A percentile compares a stretch with the other conserved stretches of the same genome.
phyloP scores from a whole-genome alignment of 805 yeast genomes.

The Sugiyamaella boreocaroliniensis region DNA sequence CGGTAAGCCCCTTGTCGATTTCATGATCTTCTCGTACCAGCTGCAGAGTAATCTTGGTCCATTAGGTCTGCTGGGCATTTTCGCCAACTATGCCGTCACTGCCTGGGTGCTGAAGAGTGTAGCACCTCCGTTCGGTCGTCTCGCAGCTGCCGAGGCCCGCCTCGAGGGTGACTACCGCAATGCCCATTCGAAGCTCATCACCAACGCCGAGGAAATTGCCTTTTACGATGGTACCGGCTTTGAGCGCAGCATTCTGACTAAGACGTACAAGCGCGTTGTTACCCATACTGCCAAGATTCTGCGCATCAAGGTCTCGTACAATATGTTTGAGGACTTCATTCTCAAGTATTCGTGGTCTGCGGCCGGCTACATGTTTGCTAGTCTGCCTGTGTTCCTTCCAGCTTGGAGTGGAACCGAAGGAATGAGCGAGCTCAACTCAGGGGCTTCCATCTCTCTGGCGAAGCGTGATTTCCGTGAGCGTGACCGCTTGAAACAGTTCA shows the following conservation, averaged over 20 bases:
- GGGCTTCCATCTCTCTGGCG: constrained; percentile 10
- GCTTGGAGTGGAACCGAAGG: constrained; percentile 33
- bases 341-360: constrained; percentile 93
- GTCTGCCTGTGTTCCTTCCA: constrained; percentile 76
- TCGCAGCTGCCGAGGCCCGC: constrained; percentile 64
- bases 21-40: constrained; percentile 76
- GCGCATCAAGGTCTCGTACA: constrained; percentile 57
- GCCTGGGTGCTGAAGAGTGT: constrained; percentile 64
- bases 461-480: constrained; percentile 25
- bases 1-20: constrained; percentile 87
- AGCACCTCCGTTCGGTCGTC: constrained; percentile 80
- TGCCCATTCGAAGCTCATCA: constrained; percentile 75
- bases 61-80: constrained; percentile 76
- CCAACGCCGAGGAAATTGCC: constrained; percentile 89
- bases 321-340: constrained; percentile 74
- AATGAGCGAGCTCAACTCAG: constrained; percentile 9
- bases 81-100: constrained; percentile 71
- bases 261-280: constrained; percentile 52
- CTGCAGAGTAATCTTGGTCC: constrained; percentile 80
- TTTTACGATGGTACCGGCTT: constrained; percentile 83
- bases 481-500: constrained; percentile 71
- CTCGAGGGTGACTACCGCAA: constrained; percentile 87
- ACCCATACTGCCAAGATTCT: constrained; percentile 50
- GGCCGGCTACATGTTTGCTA: constrained; percentile 84
- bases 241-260: constrained; percentile 60